A percentile compares a stretch with the other conserved stretches of the same genome.
phyloP scores from a whole-genome alignment of 2,329 filamentous ascomycete genomes.

The Fusarium solani-melongenae region DNA sequence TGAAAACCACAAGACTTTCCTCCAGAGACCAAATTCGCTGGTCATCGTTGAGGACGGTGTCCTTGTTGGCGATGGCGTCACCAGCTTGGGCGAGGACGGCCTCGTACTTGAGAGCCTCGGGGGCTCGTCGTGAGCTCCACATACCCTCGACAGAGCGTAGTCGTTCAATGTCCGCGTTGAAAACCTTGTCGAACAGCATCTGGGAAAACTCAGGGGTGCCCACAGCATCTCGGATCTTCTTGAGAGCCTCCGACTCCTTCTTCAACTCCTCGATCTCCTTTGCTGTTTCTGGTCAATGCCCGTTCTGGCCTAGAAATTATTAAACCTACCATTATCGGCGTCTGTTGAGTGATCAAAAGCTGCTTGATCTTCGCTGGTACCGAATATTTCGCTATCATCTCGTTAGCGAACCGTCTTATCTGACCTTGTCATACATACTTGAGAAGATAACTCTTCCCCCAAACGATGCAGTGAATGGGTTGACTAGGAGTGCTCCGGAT shows the following conservation, averaged over 20 bases:
- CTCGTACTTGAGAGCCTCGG: conserved; percentile 78
- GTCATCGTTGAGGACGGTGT: conserved; percentile 70
- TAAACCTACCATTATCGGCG: conserved; percentile 75
- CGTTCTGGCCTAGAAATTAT: neutral
- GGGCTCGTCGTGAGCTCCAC: conserved; percentile 88
- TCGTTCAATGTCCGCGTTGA: conserved; percentile 83
- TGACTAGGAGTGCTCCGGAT: conserved; percentile 96
- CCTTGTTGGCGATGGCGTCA: conserved; percentile 59
- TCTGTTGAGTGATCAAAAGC: conserved; percentile 84
- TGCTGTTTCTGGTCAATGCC: conserved; percentile 49
- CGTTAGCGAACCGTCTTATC: neutral
- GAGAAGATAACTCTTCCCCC: conserved; percentile 96
- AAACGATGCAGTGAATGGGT: conserved; percentile 98
- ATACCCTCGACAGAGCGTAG: conserved; percentile 91
- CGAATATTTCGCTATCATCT: conserved; percentile 78
- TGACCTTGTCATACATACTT: conserved; percentile 60
- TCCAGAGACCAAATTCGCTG: conserved; percentile 84
- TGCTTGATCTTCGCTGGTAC: conserved; percentile 86
- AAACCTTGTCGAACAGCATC: conserved; percentile 93
- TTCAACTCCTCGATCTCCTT: conserved; percentile 89
- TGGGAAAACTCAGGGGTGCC: conserved; percentile 81
- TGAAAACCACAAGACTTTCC: conserved; percentile 89
- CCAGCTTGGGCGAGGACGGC: conserved; percentile 64
- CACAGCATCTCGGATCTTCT: conserved; percentile 83
- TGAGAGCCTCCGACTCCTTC: conserved; percentile 84